Conservation (phyloP, 495 filamentous ascomycete genomes). For the Aspergillus baeticus region DNA sequence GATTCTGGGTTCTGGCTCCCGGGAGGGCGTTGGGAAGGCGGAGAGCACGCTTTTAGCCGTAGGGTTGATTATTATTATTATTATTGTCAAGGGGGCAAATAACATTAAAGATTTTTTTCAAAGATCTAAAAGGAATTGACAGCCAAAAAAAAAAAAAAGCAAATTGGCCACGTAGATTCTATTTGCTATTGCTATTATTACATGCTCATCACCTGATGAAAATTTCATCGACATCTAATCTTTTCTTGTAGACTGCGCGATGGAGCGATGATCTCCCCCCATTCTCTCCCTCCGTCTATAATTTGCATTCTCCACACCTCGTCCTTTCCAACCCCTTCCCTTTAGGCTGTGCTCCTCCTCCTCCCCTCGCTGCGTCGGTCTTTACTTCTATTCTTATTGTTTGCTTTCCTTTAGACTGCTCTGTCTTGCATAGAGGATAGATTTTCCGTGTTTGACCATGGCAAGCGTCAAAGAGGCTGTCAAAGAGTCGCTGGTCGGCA, state of each 20-base stretch:
- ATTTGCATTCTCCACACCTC: constrained; percentile 14
- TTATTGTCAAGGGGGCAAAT: constrained; percentile 11
- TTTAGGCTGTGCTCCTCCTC: neutral
- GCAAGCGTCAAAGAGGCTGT: constrained; percentile 64
- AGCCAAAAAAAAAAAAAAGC: constrained; percentile 12
- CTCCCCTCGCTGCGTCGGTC: constrained; percentile 9
- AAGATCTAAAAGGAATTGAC: neutral
- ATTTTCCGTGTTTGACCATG: constrained; percentile 34
- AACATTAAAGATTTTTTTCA: neutral
- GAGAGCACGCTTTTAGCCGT: constrained; percentile 1
- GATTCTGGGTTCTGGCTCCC: neutral
- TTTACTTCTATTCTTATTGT: constrained; percentile 9
- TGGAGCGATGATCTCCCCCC: constrained; percentile 14
- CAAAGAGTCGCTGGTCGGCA: constrained; percentile 75
- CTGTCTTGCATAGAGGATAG: constrained; percentile 9
- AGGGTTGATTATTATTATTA: constrained; percentile 6
- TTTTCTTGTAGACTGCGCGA: neutral
- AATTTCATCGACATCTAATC: neutral
- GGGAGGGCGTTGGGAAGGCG: neutral
- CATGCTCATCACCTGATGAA: constrained; percentile 8
- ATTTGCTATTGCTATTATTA: constrained; percentile 6
- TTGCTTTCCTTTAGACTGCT: constrained; percentile 6
- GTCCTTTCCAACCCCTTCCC: constrained; percentile 20
- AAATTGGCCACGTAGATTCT: constrained; percentile 9
- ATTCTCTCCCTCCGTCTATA: constrained; percentile 12